These are phyloP conservation scores for Stachybotrys chartarum DNA, from an alignment of 2,329 filamentous ascomycete species.

Conservation along the genomic window DNA sequence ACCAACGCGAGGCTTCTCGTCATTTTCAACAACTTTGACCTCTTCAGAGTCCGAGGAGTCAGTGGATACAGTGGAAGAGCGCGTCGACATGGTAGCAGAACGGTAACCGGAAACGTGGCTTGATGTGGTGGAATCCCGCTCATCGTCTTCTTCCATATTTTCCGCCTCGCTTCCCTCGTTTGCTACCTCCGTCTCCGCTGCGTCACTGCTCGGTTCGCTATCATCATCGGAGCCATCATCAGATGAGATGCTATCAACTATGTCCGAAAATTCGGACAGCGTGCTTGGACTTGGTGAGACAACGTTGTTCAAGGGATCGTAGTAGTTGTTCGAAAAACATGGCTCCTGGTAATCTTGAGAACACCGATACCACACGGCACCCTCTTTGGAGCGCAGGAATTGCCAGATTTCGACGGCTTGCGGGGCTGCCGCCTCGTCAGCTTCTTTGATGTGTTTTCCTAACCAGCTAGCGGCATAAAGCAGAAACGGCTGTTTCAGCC, in stretches of 20 bases:
- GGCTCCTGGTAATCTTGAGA: neutral
- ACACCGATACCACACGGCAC: neutral
- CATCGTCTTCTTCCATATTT: neutral
- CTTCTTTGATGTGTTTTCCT: constrained; percentile 8
- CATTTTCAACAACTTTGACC: too few relatives aligned
- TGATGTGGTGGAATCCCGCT: neutral
- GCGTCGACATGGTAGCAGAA: too few relatives aligned
- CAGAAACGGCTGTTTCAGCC: constrained; percentile 3
- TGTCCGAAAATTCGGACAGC: neutral
- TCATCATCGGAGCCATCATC: too few relatives aligned
- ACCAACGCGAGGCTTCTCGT: neutral
- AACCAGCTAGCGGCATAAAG: constrained; percentile 7
- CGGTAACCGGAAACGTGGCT: too few relatives aligned
- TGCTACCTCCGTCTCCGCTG: neutral
- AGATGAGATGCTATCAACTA: neutral
- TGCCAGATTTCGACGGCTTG: constrained; percentile 8
- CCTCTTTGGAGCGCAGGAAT: constrained; percentile 9
- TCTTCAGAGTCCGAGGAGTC: too few relatives aligned
- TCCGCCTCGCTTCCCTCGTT: neutral
- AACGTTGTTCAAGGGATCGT: neutral
- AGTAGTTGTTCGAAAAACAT: neutral
- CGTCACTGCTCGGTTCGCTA: neutral
- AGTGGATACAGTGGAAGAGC: too few relatives aligned
- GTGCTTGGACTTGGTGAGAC: neutral
- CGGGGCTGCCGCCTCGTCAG: constrained; percentile 2